Conservation (phyloP, 2,329 filamentous ascomycete genomes). For the Cladosporium sp. region DNA sequence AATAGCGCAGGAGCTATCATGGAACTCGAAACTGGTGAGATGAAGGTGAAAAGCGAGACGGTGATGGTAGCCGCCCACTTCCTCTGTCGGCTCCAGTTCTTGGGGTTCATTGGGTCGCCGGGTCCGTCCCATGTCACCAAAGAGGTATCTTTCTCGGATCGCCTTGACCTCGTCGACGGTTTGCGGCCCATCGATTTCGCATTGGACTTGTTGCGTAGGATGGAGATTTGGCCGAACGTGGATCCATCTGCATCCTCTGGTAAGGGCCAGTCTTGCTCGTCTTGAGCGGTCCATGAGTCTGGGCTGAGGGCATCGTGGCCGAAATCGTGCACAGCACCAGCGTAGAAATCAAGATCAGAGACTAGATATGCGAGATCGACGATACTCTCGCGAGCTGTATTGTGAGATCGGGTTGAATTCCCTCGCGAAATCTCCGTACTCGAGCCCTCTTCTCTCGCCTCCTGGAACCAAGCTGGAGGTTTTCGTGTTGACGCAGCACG, state of each 20-base stretch:
- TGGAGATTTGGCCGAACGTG: constrained; percentile 35
- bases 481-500: constrained; percentile 27
- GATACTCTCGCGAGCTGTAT: constrained; percentile 34
- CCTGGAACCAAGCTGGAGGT: constrained; percentile 35
- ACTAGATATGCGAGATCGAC: constrained; percentile 38
- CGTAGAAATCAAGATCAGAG: constrained; percentile 39
- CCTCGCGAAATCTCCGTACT: constrained; percentile 14
- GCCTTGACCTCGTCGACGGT: constrained; percentile 31
- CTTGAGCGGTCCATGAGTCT: constrained; percentile 31
- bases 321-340: constrained; percentile 39
- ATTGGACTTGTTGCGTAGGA: constrained; percentile 31
- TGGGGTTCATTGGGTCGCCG: constrained; percentile 49
- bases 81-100: constrained; percentile 46
- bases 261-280: constrained; percentile 30
- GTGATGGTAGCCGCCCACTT: constrained; percentile 49
- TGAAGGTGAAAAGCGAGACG: constrained; percentile 43
- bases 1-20: constrained; percentile 41
- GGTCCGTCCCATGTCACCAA: constrained; percentile 49
- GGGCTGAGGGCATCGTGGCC: constrained; percentile 30
- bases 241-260: constrained; percentile 27
- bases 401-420: constrained; percentile 29
- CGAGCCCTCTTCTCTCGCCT: constrained; percentile 31
- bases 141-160: constrained; percentile 36
- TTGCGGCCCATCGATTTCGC: constrained; percentile 31
- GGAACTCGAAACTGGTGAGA: constrained; percentile 40